Evolutionary conservation across 1,284 basidiomycete species (phyloP), one percentile per base, ranked within the genome.

Genomic region (Ustilago sp.): DNA sequence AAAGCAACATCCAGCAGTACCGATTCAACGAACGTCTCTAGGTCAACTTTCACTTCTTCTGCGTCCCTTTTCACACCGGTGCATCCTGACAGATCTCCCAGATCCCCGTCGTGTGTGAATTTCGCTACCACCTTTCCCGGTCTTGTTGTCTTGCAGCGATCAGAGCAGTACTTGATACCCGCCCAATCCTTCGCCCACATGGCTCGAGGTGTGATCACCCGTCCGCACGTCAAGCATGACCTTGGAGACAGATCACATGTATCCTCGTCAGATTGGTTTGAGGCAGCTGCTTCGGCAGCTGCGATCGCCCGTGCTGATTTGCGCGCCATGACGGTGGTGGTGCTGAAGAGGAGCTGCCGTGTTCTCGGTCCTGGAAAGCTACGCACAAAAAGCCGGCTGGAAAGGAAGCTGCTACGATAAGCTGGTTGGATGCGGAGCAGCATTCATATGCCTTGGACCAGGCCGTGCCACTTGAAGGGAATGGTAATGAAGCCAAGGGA

Each of bases 171-270:
- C 63, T 74, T 75, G 63, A 82, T 82, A 8, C 47, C 59, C 12
- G 32, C 38, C 80, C 80, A 82, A 51, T 81, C 65, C 32, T 68
- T 68, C 4, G 70, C 65, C 80, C 80, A 82, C 28, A 81, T 82
- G 13, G 76, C 69, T 9, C 80, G 58, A n/a, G 80, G 79, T 4
- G 80, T 82, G 52, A 82, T 81, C 34, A 77, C 58, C 15, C 80
- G n/a, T 12, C 69, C 79, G 47, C 79, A 82, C 8, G 79, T 81
- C 47, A 70, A 31, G 56, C 80, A 82, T 3, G 79, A 59, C 23
- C 79, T 81, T 1, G 70, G 54, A 6, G 38, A 50, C 15, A 74
- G 63, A 15, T 60, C 48, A 2, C 56, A 59, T 2, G 50, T 32
- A 8, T 35, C 45, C 1, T 59, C 54, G 19, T 59, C 32, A 13